phyloP scores from a whole-genome alignment of 306 rosid species.

The Alnus glutinosa region DNA sequence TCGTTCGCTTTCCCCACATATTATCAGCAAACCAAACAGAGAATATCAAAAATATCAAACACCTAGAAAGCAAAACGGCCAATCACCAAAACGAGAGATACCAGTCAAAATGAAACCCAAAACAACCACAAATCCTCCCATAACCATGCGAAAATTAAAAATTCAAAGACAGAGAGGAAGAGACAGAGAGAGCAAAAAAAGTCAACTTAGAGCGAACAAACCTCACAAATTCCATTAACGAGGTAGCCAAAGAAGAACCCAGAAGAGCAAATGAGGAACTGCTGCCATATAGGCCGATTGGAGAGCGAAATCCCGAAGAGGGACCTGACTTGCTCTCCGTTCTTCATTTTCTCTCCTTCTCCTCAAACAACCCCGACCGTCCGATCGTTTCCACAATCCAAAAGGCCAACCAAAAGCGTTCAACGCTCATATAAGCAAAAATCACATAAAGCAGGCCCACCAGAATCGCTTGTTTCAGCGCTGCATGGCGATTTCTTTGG shows the following conservation, averaged over 20 bases:
- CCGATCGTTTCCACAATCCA: neutral
- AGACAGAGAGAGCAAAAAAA: neutral
- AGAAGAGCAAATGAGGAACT: slow-evolving; percentile 53
- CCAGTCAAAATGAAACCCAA: neutral
- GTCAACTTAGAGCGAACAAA: slow-evolving; percentile 18
- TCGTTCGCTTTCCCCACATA: neutral
- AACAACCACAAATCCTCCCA: neutral
- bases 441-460: neutral
- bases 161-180: neutral
- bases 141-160: neutral
- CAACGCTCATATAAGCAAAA: neutral
- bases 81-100: neutral
- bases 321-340: slow-evolving; percentile 46
- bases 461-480: neutral
- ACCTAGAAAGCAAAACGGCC: neutral
- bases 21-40: neutral
- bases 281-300: slow-evolving; percentile 52
- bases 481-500: slow-evolving; percentile 13
- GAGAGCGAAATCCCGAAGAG: slow-evolving; percentile 61
- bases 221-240: slow-evolving; percentile 69
- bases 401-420: neutral
- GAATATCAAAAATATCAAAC: neutral
- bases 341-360: slow-evolving; percentile 35
- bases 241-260: slow-evolving; percentile 71
- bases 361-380: neutral